Evolutionary conservation across 192 early-diverging fungal species (phyloP).

Genomic region (Spinellus fusiger): DNA sequence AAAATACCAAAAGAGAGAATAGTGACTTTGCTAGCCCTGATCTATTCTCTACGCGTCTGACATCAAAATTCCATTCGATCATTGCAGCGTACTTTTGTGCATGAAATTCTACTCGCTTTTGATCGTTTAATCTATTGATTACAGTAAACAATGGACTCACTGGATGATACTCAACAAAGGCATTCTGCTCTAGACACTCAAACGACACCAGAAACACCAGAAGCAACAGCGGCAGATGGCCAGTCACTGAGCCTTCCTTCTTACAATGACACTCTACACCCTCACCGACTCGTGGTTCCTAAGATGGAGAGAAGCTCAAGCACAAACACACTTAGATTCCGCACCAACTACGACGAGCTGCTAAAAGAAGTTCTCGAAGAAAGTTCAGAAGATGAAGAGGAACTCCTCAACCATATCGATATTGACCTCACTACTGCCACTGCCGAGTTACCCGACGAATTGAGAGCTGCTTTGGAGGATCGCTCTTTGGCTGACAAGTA

Average conservation of each 20-base stretch:
- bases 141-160: background rate
- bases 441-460: conserved; percentile 38
- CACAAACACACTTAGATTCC: conserved; percentile 22
- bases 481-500: conserved; percentile 35
- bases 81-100: too few species aligned
- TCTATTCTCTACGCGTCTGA: too few species aligned
- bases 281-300: background rate
- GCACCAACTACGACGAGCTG: conserved; percentile 41
- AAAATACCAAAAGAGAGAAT: too few species aligned
- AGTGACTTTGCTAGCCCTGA: too few species aligned
- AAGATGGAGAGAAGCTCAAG: conserved; percentile 17
- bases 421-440: conserved; percentile 32
- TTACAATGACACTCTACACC: background rate
- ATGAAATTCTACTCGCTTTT: background rate
- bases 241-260: background rate
- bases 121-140: background rate
- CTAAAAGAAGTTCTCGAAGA: conserved; percentile 49
- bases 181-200: too few species aligned
- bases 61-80: too few species aligned
- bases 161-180: background rate
- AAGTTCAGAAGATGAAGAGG: conserved; percentile 41
- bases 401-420: conserved; percentile 18
- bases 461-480: conserved; percentile 44
- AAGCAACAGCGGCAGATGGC: background rate
- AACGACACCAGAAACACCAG: background rate